These are phyloP conservation scores for Telopea speciosissima DNA, from an alignment of 177 flowering plant genomes.

Conservation along the genomic window DNA sequence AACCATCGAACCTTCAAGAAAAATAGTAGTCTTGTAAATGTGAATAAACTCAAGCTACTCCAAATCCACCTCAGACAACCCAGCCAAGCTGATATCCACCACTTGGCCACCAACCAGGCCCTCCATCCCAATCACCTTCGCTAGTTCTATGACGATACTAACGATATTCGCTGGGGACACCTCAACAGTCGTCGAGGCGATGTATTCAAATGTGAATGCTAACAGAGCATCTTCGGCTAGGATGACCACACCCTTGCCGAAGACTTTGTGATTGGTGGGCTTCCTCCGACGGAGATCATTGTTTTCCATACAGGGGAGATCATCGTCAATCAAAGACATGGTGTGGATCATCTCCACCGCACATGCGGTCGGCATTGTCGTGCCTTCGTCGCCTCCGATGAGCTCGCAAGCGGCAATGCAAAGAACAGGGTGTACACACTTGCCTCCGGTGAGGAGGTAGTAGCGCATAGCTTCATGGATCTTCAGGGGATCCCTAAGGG, in stretches of 20 bases:
- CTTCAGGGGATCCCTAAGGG: slow-evolving; percentile 14
- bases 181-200: slow-evolving; percentile 12
- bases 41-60: slow-evolving; percentile 31
- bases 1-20: slow-evolving; percentile 26
- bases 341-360: slow-evolving; percentile 40
- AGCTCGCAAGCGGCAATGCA: slow-evolving; percentile 29
- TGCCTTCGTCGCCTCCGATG: slow-evolving; percentile 22
- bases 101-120: slow-evolving; percentile 34
- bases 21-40: slow-evolving; percentile 27
- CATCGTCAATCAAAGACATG: no score
- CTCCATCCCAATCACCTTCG: slow-evolving; percentile 19
- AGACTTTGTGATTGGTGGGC: slow-evolving; percentile 34
- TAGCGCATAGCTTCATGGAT: slow-evolving; percentile 35
- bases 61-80: slow-evolving; percentile 19
- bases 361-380: slow-evolving; percentile 32
- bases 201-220: slow-evolving; percentile 27
- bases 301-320: no score
- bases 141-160: slow-evolving; percentile 20
- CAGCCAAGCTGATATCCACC: slow-evolving; percentile 19
- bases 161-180: slow-evolving; percentile 14
- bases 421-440: slow-evolving; percentile 21
- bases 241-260: slow-evolving; percentile 30
- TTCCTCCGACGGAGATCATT: no score
- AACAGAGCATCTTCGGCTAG: slow-evolving; percentile 33
- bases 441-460: slow-evolving; percentile 31